These are phyloP conservation scores for Cicer pinnatifidum DNA, from an alignment of 306 rosid genomes.

Conservation along the genomic window DNA sequence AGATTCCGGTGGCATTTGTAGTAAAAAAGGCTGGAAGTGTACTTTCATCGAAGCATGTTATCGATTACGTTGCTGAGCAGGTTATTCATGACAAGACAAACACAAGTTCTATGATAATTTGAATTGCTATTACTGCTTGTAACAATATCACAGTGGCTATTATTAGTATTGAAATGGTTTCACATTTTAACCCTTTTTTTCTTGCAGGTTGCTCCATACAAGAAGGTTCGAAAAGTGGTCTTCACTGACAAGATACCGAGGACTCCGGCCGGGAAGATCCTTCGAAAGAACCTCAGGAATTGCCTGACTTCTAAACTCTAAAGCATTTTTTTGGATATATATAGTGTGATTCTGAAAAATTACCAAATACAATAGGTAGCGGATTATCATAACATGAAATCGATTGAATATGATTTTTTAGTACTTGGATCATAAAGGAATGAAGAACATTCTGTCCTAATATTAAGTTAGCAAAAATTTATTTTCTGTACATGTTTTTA, in stretches of 20 bases:
- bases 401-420: not conserved
- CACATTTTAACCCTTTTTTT: not conserved
- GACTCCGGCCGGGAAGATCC: conserved; percentile 85
- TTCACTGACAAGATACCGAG: conserved; percentile 72
- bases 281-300: conserved; percentile 62
- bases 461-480: not conserved
- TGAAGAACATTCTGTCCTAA: not conserved
- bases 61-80: conserved; percentile 70
- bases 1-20: conserved; percentile 83
- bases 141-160: conserved; percentile 17
- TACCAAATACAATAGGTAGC: not conserved
- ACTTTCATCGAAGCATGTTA: conserved; percentile 54
- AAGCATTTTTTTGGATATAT: not conserved
- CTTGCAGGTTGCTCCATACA: conserved; percentile 75
- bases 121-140: conserved; percentile 33
- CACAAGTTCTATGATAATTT: conserved; percentile 33
- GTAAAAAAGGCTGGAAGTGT: conserved; percentile 64
- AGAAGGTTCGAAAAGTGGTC: conserved; percentile 77
- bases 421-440: conserved; percentile 9
- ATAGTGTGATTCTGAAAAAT: not conserved
- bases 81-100: conserved; percentile 38
- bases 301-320: conserved; percentile 61
- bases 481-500: not conserved
- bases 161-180: not conserved
- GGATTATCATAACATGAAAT: not conserved